These are phyloP conservation scores for Cryptococcus amylolentus DNA, from an alignment of 1,284 basidiomycete species.

Conservation along the genomic window DNA sequence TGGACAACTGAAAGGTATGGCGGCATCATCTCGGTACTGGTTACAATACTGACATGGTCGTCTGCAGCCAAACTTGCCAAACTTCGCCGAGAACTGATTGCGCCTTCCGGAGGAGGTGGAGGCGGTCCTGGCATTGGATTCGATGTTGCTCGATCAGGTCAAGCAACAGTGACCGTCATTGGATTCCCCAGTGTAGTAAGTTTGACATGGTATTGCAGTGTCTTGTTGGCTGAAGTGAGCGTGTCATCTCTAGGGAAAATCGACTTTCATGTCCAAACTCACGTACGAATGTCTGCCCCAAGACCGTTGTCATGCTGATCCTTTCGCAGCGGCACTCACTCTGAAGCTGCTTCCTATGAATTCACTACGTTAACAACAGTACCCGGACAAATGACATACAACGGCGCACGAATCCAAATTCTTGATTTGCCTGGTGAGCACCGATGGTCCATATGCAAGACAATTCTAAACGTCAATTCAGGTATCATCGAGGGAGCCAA, in stretches of 20 bases:
- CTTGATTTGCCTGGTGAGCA: slow-evolving; percentile 51
- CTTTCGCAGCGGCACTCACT: slow-evolving; percentile 70
- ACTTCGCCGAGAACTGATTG: slow-evolving; percentile 88
- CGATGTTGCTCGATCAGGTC: slow-evolving; percentile 95
- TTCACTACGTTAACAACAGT: slow-evolving; percentile 76
- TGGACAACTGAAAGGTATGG: slow-evolving; percentile 77
- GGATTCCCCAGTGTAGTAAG: slow-evolving; percentile 51
- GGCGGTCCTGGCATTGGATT: slow-evolving; percentile 87
- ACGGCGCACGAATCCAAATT: slow-evolving; percentile 62
- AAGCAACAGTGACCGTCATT: slow-evolving; percentile 92
- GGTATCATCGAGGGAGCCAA: slow-evolving; percentile 99
- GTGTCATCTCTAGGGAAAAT: slow-evolving; percentile 56
- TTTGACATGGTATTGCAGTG: not conserved
- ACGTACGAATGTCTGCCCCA: slow-evolving; percentile 52
- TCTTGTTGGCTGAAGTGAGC: not conserved
- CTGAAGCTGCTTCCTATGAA: slow-evolving; percentile 96
- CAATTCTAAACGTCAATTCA: slow-evolving; percentile 34
- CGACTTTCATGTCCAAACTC: slow-evolving; percentile 94
- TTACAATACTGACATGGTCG: slow-evolving; percentile 19
- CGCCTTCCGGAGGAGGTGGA: slow-evolving; percentile 69
- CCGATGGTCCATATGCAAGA: not conserved
- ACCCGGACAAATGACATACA: slow-evolving; percentile 77
- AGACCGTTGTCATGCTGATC: not conserved
- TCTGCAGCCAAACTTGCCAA: slow-evolving; percentile 87
- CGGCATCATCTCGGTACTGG: not conserved